Conservation (phyloP, 2,329 filamentous ascomycete genomes). For the Epichloe elymi region DNA sequence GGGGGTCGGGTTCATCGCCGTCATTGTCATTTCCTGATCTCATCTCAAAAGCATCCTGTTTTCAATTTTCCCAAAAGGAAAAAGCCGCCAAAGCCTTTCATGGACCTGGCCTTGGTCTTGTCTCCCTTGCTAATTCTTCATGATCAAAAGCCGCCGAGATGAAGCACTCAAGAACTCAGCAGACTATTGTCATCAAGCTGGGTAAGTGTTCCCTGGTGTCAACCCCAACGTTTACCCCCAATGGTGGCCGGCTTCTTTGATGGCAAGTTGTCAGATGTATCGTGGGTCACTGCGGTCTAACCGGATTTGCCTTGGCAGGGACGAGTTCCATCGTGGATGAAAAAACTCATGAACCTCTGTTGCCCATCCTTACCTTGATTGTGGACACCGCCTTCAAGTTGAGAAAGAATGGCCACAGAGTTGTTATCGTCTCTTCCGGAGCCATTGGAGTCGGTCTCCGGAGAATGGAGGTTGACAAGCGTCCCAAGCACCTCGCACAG, state of each 20-base stretch:
- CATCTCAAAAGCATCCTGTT: slow-evolving; percentile 2
- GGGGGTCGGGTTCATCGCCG: neutral
- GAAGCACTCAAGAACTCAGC: slow-evolving; percentile 40
- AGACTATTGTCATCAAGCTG: slow-evolving; percentile 67
- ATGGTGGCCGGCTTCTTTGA: neutral
- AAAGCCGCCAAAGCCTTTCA: neutral
- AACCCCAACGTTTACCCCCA: neutral
- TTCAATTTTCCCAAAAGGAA: neutral
- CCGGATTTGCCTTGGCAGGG: slow-evolving; percentile 37
- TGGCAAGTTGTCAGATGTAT: neutral
- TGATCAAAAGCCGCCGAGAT: slow-evolving; percentile 35
- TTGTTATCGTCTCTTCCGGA: slow-evolving; percentile 92
- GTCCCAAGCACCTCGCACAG: slow-evolving; percentile 81
- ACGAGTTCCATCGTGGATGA: slow-evolving; percentile 99
- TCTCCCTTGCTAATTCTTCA: slow-evolving; percentile 3
- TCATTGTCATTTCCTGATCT: slow-evolving; percentile 3
- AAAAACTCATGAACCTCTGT: slow-evolving; percentile 79
- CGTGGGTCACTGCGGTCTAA: neutral
- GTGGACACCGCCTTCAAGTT: slow-evolving; percentile 87
- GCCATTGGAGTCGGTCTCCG: slow-evolving; percentile 89
- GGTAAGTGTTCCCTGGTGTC: slow-evolving; percentile 38
- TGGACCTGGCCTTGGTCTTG: slow-evolving; percentile 1
- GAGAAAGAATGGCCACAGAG: slow-evolving; percentile 79
- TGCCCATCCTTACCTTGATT: slow-evolving; percentile 82
- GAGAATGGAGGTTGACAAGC: slow-evolving; percentile 75